A percentile compares a stretch with the other conserved stretches of the same genome.
Evolutionary conservation across 495 filamentous ascomycete genomes (phyloP).

Genomic region (Penicillium flavigenum): DNA sequence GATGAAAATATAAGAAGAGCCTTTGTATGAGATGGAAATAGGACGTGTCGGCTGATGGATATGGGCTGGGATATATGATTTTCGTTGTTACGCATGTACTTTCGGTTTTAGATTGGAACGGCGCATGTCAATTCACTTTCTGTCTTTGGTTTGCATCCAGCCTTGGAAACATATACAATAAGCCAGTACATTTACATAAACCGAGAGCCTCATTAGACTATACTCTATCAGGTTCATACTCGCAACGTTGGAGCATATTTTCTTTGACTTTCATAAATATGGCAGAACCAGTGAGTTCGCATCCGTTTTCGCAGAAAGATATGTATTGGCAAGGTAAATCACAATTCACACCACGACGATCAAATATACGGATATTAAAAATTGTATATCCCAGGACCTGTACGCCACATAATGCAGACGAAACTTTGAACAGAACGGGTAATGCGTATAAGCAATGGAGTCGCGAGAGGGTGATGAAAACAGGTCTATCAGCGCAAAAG

Average conservation of each 20-base stretch:
- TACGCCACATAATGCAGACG: constrained; percentile 8
- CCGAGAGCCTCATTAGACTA: too few relatives aligned
- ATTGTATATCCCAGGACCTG: not conserved
- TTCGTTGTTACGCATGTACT: not conserved
- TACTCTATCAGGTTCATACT: too few relatives aligned
- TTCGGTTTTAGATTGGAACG: not conserved
- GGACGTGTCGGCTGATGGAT: not conserved
- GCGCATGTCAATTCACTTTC: not conserved
- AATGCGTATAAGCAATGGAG: not conserved
- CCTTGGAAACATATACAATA: not conserved
- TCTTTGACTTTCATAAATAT: not conserved
- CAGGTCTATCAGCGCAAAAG: not conserved
- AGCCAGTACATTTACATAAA: not conserved
- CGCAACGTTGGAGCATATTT: not conserved
- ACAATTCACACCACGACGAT: not conserved
- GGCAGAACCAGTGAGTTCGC: not conserved
- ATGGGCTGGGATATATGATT: not conserved
- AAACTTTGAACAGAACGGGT: not conserved
- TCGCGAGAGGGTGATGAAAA: not conserved
- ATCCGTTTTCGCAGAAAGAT: not conserved
- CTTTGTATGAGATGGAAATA: not conserved
- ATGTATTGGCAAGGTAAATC: constrained; percentile 3
- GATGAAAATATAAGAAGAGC: not conserved
- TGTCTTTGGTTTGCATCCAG: not conserved
- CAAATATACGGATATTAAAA: not conserved